Evolutionary conservation across 306 rosid species (phyloP).

Genomic region (Erythrophleum fordii): DNA sequence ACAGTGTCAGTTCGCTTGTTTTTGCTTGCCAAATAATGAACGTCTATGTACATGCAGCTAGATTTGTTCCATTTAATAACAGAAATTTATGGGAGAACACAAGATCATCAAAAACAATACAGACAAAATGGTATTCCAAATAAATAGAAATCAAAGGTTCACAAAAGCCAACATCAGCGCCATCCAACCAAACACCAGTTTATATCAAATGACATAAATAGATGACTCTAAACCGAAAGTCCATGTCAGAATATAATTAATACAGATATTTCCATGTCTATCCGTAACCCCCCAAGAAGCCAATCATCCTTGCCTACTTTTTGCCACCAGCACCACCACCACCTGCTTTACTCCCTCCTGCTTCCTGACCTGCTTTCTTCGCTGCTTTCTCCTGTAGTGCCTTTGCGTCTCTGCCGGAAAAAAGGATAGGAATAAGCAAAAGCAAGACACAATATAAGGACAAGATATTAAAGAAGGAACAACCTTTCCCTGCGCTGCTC

Average conservation of each 20-base stretch:
- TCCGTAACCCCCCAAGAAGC: not conserved
- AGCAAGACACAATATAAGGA: not conserved
- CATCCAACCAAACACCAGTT: conserved; percentile 36
- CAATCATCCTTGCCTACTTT: conserved; percentile 38
- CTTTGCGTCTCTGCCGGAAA: conserved; percentile 64
- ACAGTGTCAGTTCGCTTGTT: not conserved
- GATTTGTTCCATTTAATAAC: not conserved
- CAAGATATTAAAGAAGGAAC: not conserved
- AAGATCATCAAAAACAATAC: conserved; percentile 17
- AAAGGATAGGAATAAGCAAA: not conserved
- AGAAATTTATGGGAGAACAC: conserved; percentile 10
- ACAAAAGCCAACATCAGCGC: conserved; percentile 33
- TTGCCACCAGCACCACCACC: conserved; percentile 54
- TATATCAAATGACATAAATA: conserved; percentile 5
- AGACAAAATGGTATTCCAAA: conserved; percentile 24
- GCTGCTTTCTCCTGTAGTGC: conserved; percentile 75
- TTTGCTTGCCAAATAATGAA: not conserved
- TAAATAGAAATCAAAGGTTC: conserved; percentile 24
- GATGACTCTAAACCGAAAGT: conserved; percentile 17
- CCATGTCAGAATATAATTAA: conserved; percentile 1
- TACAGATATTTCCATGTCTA: conserved; percentile 29
- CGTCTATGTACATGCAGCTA: not conserved
- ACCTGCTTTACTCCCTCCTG: conserved; percentile 48
- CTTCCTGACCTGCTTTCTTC: conserved; percentile 61
- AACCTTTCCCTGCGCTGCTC: conserved; percentile 93